These are phyloP conservation scores for Ceratobasidium sp. DNA, from an alignment of 1,284 basidiomycete genomes.

Conservation along the genomic window DNA sequence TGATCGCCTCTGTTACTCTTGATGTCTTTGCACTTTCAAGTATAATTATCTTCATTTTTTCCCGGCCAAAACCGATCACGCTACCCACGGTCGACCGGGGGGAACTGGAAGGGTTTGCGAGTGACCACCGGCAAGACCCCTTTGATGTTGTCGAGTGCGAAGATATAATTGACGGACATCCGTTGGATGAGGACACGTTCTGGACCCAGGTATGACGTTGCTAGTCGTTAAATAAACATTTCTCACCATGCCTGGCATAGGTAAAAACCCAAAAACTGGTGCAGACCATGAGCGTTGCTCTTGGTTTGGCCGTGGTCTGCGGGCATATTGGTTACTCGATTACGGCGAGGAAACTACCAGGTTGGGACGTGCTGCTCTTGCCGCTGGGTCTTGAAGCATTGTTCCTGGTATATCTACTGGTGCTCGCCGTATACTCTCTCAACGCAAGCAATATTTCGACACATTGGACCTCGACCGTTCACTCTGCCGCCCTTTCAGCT, in stretches of 20 bases:
- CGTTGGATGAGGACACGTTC: slow-evolving; percentile 75
- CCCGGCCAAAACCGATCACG: slow-evolving; percentile 61
- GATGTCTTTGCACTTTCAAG: slow-evolving; percentile 62
- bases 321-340: slow-evolving; percentile 22
- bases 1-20: slow-evolving; percentile 65
- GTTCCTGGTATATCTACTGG: slow-evolving; percentile 34
- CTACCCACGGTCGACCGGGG: slow-evolving; percentile 59
- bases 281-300: neutral
- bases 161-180: slow-evolving; percentile 78
- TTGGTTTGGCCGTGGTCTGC: slow-evolving; percentile 24
- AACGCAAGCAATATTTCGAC: slow-evolving; percentile 28
- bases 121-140: slow-evolving; percentile 63
- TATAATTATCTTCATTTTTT: slow-evolving; percentile 58
- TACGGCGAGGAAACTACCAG: neutral
- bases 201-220: slow-evolving; percentile 67
- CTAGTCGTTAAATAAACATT: too few species aligned
- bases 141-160: slow-evolving; percentile 80
- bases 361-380: slow-evolving; percentile 21
- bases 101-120: slow-evolving; percentile 52
- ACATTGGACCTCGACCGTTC: slow-evolving; percentile 33
- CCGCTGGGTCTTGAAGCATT: slow-evolving; percentile 12
- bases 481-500: slow-evolving; percentile 18
- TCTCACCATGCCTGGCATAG: neutral
- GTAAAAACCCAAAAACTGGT: slow-evolving; percentile 44
- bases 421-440: slow-evolving; percentile 25